Base-by-base conservation (phyloP, 2,329 filamentous ascomycete species). In the Rutstroemia sp. region DNA sequence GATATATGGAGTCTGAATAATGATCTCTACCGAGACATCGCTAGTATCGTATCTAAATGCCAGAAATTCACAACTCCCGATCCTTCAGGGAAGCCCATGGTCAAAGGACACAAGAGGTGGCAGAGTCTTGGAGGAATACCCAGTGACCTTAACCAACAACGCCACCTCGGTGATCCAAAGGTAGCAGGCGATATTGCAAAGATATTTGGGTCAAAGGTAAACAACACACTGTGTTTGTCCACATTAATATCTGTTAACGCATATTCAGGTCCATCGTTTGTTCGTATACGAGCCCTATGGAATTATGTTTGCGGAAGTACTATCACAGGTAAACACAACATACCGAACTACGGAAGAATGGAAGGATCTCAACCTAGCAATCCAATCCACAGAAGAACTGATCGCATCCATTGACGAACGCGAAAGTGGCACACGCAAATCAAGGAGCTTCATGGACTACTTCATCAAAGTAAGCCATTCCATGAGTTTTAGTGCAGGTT, bases 211-310 rank as follows among this genome's bases (percentile, higher is more conserved):
- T 79, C 77, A 63, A 83, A 80, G 73, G 83, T 81, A 34, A 46
- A 62, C 48, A 44, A 42, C 44, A 5, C 14, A 25, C 6, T 4
- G 1, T 14, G 9, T 2, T 5, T 30, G 6, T 5, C 30, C 39
- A 3, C 30, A 39, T 10, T 9, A n/a, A 25, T 30, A 50, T 1
- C 34, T 17, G 12, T n/a, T 54, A 14, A 54, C 34, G 30, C 16
- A 42, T 51, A 19, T 40, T 27, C 27, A 95, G 89, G 86, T 95
- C 73, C 81, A 82, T 58, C 83, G 84, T 0, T 94, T 97, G 72
- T 87, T 88, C 67, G 78, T 87, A 50, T 99, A 99, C 68, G 88
- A 95, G 72, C 89, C 95, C 64, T 99, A 96, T 69, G 88, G 89
- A 38, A 87, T 88, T 51, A 92, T 92, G 68, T 95, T 94, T 70